A percentile compares a stretch with the other conserved stretches of the same genome.
Evolutionary conservation across 2,329 filamentous ascomycete genomes (phyloP).

Genomic region (Xylariaceae sp.): DNA sequence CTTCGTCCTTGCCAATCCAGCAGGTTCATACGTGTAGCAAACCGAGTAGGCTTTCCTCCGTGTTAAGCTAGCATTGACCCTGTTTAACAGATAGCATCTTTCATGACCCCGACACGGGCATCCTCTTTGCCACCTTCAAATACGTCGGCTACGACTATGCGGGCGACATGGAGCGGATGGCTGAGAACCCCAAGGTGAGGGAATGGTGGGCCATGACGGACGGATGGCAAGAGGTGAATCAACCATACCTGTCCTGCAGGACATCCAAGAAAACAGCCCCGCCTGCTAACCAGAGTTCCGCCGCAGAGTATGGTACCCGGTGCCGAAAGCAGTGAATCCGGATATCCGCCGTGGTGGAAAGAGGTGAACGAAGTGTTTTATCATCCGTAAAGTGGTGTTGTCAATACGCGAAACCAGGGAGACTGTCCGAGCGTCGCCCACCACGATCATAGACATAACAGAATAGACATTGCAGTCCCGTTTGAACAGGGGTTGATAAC

Average conservation of each 20-base stretch:
- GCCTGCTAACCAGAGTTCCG: conserved; percentile 2
- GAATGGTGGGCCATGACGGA: conserved; percentile 86
- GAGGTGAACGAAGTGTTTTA: conserved; percentile 72
- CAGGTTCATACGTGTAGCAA: not conserved
- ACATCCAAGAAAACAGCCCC: not conserved
- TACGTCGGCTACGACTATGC: conserved; percentile 75
- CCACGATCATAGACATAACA: not conserved
- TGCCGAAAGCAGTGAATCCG: conserved; percentile 60
- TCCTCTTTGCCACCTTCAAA: conserved; percentile 76
- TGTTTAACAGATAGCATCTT: conserved; percentile 68
- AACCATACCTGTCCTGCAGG: not conserved
- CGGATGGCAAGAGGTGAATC: conserved; percentile 64
- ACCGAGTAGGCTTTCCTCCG: too few relatives aligned
- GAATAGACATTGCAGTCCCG: not conserved
- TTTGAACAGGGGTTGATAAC: not conserved
- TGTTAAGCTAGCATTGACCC: not conserved
- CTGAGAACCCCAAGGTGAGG: conserved; percentile 69
- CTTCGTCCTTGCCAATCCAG: not conserved
- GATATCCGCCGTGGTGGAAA: conserved; percentile 69
- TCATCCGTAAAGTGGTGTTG: conserved; percentile 43
- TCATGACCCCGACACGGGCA: conserved; percentile 63
- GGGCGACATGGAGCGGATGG: conserved; percentile 77
- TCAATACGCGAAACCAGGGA: not conserved
- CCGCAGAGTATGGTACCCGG: conserved; percentile 54
- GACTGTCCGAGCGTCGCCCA: not conserved